A percentile compares a stretch with the other conserved stretches of the same genome.
Evolutionary conservation across 495 filamentous ascomycete genomes (phyloP).

Genomic region (Cercophora samala): DNA sequence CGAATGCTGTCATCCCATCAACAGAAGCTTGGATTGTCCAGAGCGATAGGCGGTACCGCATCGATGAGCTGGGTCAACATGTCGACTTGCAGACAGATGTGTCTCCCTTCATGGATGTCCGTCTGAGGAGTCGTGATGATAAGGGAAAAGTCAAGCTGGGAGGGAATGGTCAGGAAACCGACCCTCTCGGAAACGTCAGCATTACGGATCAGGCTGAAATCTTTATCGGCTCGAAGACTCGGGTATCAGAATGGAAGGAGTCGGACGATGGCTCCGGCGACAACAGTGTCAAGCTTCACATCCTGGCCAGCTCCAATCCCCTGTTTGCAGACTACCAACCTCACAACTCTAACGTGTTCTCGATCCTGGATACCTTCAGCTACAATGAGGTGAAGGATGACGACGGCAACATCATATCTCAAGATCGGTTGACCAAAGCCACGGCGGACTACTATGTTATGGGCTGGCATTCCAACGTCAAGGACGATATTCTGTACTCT

Average conservation of each 20-base stretch:
- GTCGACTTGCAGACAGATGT: conserved; percentile 50
- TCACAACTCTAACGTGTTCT: conserved; percentile 52
- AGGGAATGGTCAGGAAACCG: too few relatives aligned
- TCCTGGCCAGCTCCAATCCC: conserved; percentile 42
- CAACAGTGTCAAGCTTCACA: conserved; percentile 28
- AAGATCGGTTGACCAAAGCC: conserved; percentile 27
- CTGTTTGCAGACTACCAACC: conserved; percentile 52
- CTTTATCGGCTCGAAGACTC: conserved; percentile 45
- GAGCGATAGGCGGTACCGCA: conserved; percentile 34
- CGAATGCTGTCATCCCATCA: conserved; percentile 2
- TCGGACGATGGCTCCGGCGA: conserved; percentile 11
- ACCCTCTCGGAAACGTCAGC: too few relatives aligned
- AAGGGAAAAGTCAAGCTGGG: too few relatives aligned
- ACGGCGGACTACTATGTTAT: conserved; percentile 48
- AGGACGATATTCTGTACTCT: neutral
- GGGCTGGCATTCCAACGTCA: conserved; percentile 46
- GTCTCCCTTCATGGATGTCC: conserved; percentile 41
- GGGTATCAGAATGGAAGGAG: neutral
- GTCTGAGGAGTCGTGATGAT: conserved; percentile 19
- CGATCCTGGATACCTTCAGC: conserved; percentile 45
- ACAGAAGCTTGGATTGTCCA: conserved; percentile 50
- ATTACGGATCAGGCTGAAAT: conserved; percentile 56
- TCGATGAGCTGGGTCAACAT: conserved; percentile 31
- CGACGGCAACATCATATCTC: too few relatives aligned
- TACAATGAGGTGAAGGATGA: conserved; percentile 20